Conservation (phyloP, 345 rosid genomes). For the Zanthoxylum bungeanum region DNA sequence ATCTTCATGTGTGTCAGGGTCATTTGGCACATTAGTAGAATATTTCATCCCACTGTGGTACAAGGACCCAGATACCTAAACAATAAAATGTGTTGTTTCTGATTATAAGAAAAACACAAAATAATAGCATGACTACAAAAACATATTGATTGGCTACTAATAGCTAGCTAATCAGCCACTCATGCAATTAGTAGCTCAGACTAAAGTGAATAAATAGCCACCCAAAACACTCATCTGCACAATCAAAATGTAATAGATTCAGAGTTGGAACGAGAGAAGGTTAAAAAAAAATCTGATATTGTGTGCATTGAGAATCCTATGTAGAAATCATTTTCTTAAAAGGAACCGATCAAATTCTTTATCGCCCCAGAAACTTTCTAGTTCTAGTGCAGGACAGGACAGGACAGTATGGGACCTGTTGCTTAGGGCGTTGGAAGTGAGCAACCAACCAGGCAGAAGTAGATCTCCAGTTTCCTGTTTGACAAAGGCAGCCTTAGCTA, state of each 20-base stretch:
- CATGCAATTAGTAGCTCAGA: background rate
- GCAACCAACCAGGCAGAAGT: no score
- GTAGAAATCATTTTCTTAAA: background rate
- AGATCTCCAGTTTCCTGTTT: no score
- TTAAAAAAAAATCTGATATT: background rate
- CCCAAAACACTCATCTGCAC: background rate
- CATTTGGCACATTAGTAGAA: conserved; percentile 52
- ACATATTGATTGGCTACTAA: background rate
- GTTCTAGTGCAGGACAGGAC: no score
- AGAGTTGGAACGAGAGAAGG: background rate
- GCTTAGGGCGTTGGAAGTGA: no score
- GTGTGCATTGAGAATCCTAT: background rate
- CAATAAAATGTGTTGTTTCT: background rate
- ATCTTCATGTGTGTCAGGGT: conserved; percentile 86
- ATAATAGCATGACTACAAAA: background rate
- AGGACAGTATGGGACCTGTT: no score
- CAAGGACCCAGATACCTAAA: conserved; percentile 47
- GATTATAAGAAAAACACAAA: background rate
- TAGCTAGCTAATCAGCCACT: background rate
- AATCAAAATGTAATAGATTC: background rate
- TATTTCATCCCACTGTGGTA: conserved; percentile 41
- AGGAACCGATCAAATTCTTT: background rate
- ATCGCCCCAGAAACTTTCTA: background rate
- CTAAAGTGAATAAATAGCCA: background rate
- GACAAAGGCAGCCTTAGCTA: no score